Evolutionary conservation across 1,284 basidiomycete species (phyloP), one percentile per base, ranked within the genome.

Genomic region (Ganoderma lucidum): DNA sequence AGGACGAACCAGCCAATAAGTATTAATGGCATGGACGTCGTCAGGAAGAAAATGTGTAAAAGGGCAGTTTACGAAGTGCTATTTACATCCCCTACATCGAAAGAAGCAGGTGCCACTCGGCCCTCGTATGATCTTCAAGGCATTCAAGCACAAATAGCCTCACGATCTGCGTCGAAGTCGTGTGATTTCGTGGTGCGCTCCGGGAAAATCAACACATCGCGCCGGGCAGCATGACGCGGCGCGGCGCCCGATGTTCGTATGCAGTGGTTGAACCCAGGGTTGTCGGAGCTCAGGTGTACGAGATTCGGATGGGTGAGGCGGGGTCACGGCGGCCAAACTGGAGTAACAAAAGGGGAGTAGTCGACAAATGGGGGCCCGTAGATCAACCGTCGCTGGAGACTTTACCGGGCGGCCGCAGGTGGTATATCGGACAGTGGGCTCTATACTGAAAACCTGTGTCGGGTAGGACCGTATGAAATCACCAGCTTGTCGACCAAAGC

Each of bases 91-190:
- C 35, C 35, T 35, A 5, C 35, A 35, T 35, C 35, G 35, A 8
- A 35, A 35, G 35, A 35, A 35, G 35, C 35, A 35, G 35, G 35
- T 35, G 35, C 35, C 35, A 35, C 10, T 51, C 23, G 48, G 12
- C 48, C 48, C 48, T 51, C 10, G 12, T 28, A 8, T 10, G 53
- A 32, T 2, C 53, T 56, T 15, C 28, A 55, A 30, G 9, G 10
- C 14, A 32, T 28, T 55, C 45, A 23, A 48, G 45, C 45, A 48
- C 45, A 55, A 55, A 53, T 55, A 55, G 53, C 28, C 14, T 55
- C 30, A 10, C 23, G 53, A 56, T 32, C 30, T 19, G 53, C 53
- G 30, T 8, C 23, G 30, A 23, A 30, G 30, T 8, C 53, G 15
- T 56, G 51, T 35, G 53, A 17, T 56, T 35, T 53, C 51, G 14